Conservation (phyloP, 257 asterid species). For the Solanum bukasovii region DNA sequence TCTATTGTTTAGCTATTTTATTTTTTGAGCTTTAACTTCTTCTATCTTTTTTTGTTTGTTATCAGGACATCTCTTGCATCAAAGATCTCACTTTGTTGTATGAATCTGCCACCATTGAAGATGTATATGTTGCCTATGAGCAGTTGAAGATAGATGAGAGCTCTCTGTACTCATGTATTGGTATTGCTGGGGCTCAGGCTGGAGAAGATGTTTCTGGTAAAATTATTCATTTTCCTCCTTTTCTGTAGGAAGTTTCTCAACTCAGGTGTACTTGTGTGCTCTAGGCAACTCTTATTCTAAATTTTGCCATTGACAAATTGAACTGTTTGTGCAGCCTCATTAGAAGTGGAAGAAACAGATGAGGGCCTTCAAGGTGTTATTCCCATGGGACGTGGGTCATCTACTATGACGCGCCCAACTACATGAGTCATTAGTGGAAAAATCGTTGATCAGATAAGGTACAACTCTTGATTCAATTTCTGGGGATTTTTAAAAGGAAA, state of each 20-base stretch:
- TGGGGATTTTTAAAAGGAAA: not conserved
- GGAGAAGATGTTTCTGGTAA: constrained; percentile 69
- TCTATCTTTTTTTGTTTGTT: constrained; percentile 4
- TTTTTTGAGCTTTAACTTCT: not conserved
- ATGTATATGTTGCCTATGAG: constrained; percentile 71
- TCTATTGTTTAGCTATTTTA: not conserved
- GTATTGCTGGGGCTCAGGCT: constrained; percentile 81
- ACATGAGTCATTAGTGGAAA: constrained; percentile 23
- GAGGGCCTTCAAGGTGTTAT: constrained; percentile 54
- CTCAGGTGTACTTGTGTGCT: not conserved
- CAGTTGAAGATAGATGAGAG: constrained; percentile 79
- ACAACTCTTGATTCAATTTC: not conserved
- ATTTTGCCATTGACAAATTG: not conserved
- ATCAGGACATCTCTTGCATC: constrained; percentile 89
- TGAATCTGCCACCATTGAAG: constrained; percentile 76
- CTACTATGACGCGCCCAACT: constrained; percentile 90
- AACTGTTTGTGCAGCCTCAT: constrained; percentile 25
- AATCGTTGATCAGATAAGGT: not conserved
- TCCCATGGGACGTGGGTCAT: constrained; percentile 92
- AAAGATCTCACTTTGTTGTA: constrained; percentile 72
- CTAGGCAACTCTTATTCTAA: not conserved
- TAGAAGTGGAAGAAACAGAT: constrained; percentile 40
- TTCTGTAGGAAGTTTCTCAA: not conserved
- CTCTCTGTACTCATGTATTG: constrained; percentile 86
- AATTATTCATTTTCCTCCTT: not conserved